These are phyloP conservation scores for Colletotrichum sp. DNA, from an alignment of 2,329 filamentous ascomycete genomes.

Conservation along the genomic window DNA sequence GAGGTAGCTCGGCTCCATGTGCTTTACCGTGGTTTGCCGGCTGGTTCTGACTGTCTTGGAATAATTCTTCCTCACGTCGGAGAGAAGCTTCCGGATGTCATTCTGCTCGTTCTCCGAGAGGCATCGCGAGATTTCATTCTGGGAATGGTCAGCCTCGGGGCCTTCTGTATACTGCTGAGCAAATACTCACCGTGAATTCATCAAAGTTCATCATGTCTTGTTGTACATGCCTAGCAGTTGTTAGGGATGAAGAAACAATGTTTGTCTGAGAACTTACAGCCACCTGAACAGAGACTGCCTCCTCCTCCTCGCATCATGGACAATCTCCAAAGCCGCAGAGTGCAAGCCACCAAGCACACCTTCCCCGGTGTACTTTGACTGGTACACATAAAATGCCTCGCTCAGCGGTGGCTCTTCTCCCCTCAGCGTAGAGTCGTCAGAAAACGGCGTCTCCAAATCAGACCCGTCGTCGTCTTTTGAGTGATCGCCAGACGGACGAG, in stretches of 20 bases:
- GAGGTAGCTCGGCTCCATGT: constrained; percentile 46
- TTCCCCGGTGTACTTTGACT: constrained; percentile 43
- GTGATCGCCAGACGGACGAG: constrained; percentile 21
- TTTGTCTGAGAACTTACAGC: constrained; percentile 34
- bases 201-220: constrained; percentile 48
- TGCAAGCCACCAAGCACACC: constrained; percentile 40
- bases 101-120: constrained; percentile 30
- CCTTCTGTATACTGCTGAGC: not conserved
- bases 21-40: constrained; percentile 41
- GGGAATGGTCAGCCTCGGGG: not conserved
- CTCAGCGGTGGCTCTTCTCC: constrained; percentile 9
- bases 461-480: constrained; percentile 31
- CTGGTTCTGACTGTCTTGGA: constrained; percentile 42
- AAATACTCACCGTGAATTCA: constrained; percentile 39
- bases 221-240: constrained; percentile 35
- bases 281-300: constrained; percentile 44
- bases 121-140: constrained; percentile 38
- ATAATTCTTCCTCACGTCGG: constrained; percentile 39
- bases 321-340: constrained; percentile 36
- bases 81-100: constrained; percentile 39
- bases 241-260: constrained; percentile 15
- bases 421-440: constrained; percentile 27
- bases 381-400: constrained; percentile 28
- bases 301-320: constrained; percentile 36
- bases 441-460: constrained; percentile 31